Conservation (phyloP, 2,329 filamentous ascomycete species). For the Botrytis squamosa region DNA sequence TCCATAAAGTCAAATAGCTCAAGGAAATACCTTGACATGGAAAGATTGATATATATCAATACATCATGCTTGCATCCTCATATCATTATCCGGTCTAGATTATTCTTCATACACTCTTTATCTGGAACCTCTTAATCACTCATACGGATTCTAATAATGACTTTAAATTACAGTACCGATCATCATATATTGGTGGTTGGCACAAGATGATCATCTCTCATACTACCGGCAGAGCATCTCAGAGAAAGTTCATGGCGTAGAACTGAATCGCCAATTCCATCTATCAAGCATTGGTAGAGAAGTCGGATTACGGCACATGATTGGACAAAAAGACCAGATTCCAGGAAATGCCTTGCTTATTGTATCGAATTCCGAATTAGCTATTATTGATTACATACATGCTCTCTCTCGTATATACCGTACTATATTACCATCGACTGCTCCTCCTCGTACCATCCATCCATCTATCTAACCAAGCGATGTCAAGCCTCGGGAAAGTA, state of each 20-base stretch:
- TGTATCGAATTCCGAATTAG: background rate
- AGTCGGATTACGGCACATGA: background rate
- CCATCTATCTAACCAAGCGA: background rate
- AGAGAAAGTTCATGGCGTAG: constrained; percentile 7
- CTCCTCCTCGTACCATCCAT: background rate
- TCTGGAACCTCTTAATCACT: background rate
- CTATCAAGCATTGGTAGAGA: background rate
- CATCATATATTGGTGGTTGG: background rate
- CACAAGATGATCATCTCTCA: background rate
- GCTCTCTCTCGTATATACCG: background rate
- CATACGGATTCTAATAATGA: background rate
- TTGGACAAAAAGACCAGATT: background rate
- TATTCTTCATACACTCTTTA: background rate
- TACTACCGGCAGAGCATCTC: background rate
- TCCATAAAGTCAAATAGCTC: background rate
- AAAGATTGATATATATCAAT: background rate
- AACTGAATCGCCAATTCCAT: constrained; percentile 1
- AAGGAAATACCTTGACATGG: background rate
- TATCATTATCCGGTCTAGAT: background rate
- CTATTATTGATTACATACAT: background rate
- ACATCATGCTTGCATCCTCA: background rate
- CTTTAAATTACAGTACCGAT: constrained; percentile 8
- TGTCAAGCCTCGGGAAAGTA: background rate
- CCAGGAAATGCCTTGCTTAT: background rate
- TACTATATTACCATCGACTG: background rate